These are phyloP conservation scores for Onygenales sp. DNA, from an alignment of 2,329 filamentous ascomycete species.

Conservation along the genomic window DNA sequence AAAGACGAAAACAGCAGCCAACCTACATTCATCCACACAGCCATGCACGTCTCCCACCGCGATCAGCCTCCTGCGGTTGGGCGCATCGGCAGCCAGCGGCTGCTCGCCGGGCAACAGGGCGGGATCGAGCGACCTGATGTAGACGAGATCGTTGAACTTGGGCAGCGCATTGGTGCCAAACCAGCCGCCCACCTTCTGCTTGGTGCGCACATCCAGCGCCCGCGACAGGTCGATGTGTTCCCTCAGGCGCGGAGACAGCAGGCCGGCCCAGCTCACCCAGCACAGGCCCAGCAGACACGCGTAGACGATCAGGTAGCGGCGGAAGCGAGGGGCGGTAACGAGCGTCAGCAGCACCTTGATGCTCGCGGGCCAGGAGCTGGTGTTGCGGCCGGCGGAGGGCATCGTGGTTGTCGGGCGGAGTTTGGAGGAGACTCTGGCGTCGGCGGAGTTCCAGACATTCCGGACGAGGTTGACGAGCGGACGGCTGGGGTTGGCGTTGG, in stretches of 20 bases:
- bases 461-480: constrained; percentile 29
- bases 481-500: constrained; percentile 4
- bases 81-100: constrained; percentile 16
- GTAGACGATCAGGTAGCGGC: constrained; percentile 30
- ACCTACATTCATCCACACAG: constrained; percentile 56
- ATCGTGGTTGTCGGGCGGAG: constrained; percentile 9
- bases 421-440: background rate
- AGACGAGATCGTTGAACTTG: constrained; percentile 40
- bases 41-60: constrained; percentile 91
- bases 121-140: constrained; percentile 41
- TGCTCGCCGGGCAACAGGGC: constrained; percentile 34
- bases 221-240: constrained; percentile 22
- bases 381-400: constrained; percentile 15
- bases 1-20: too few relatives aligned
- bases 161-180: constrained; percentile 42
- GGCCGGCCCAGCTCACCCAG: constrained; percentile 24
- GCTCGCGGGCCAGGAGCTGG: constrained; percentile 9
- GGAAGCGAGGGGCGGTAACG: constrained; percentile 31
- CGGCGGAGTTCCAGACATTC: constrained; percentile 26
- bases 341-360: constrained; percentile 20
- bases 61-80: constrained; percentile 52
- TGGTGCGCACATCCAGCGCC: constrained; percentile 22
- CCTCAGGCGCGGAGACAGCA: constrained; percentile 22
- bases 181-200: constrained; percentile 22
- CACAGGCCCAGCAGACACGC: constrained; percentile 22